Evolutionary conservation across 768 basidiomycete species (phyloP).

Genomic region (Boletus pseudo-olivaceus): DNA sequence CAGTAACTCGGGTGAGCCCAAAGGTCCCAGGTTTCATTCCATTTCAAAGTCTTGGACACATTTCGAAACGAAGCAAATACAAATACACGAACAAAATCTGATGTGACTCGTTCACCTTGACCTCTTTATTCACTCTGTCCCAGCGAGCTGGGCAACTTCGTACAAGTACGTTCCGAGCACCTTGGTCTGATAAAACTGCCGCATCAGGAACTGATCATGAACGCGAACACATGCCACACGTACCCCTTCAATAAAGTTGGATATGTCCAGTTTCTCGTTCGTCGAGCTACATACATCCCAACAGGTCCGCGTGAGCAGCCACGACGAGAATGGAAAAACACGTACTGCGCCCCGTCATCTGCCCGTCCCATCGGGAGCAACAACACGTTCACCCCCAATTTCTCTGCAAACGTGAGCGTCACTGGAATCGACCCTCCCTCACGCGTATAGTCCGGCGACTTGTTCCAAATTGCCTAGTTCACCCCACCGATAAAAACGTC

Average conservation of each 20-base stretch:
- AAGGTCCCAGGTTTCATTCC: neutral
- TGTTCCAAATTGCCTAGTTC: slow-evolving; percentile 51
- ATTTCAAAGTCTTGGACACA: neutral
- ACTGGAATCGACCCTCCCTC: slow-evolving; percentile 96
- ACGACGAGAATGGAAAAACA: slow-evolving; percentile 12
- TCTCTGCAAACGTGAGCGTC: slow-evolving; percentile 90
- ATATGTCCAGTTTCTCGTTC: slow-evolving; percentile 90
- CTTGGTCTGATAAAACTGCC: slow-evolving; percentile 22
- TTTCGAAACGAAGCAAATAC: neutral
- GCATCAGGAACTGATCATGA: neutral
- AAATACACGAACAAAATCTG: neutral
- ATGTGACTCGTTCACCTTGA: neutral
- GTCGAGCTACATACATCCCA: slow-evolving; percentile 55
- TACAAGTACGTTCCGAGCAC: slow-evolving; percentile 34
- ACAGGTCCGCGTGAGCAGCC: neutral
- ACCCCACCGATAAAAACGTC: neutral
- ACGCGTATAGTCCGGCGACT: slow-evolving; percentile 77
- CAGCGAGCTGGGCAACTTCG: slow-evolving; percentile 25
- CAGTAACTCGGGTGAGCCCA: no score
- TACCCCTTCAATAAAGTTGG: slow-evolving; percentile 86
- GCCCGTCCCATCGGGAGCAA: slow-evolving; percentile 91
- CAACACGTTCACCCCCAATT: slow-evolving; percentile 80
- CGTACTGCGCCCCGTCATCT: slow-evolving; percentile 91
- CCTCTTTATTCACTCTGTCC: slow-evolving; percentile 9
- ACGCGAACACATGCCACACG: slow-evolving; percentile 26